Evolutionary conservation across 2,329 filamentous ascomycete genomes (phyloP), one percentile per base, ranked within the genome.

Genomic region (Madurella fahalii): DNA sequence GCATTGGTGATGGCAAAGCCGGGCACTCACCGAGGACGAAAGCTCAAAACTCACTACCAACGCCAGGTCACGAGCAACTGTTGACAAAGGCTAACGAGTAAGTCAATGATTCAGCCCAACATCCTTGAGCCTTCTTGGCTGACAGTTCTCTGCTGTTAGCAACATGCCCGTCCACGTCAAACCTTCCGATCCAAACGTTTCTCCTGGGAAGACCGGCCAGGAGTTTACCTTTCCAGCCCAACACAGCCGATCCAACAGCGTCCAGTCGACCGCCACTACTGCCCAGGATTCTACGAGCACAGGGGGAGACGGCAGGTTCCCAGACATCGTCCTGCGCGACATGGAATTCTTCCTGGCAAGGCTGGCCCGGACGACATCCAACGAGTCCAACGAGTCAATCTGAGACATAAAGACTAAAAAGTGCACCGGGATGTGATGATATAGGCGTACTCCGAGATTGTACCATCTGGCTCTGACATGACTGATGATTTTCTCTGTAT

Each of bases 281-380:
- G 53, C 47, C 50, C 41, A 47, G 20, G 15, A 41, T 17, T 15
- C 32, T 34, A 12, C 18, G n/a, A 2, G 16, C 12, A 37, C 40
- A n/a, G 41, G 16, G 43, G 41, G 40, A 11, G 43, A 40, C 7
- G 49, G 9, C 15, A 49, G 16, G 31, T 50, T 49, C 25, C 54
- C 58, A 2, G 56, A 54, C n/a, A 30, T 60, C 13, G 47, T 60
- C 41, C 48, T 18, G 18, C 56, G 43, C 9, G 58, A 60, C 39
- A 54, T 57, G 45, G 58, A 58, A 44, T 60, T 58, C 46, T 60
- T 58, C 46, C 53, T 58, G 51, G 58, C 58, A n/a, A 40, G 58
- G 20, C 47, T 59, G 47, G 48, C 31, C 9, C 15, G 52, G 34
- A 54, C 56, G 7, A 42, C 37, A 9, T 54, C 56, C 12, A 40